Evolutionary conservation across 768 basidiomycete species (phyloP).

Genomic region (Rhodotorula toruloides): DNA sequence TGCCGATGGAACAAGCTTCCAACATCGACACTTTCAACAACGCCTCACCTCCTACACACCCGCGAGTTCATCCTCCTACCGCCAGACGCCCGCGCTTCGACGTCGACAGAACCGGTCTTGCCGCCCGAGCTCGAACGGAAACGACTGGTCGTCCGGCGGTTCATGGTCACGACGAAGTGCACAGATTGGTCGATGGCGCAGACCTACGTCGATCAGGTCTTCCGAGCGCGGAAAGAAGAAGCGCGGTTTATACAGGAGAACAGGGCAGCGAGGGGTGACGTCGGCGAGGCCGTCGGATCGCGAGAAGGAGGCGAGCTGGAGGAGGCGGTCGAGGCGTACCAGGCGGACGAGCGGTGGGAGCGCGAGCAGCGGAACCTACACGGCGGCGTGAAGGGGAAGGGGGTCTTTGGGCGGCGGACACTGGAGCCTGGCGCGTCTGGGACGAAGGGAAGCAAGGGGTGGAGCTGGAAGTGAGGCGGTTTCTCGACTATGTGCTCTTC

Average conservation of each 20-base stretch:
- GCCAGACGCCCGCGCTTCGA: slow-evolving; percentile 3
- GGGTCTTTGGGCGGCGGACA: background rate
- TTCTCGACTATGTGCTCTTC: background rate
- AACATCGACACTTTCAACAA: slow-evolving; percentile 33
- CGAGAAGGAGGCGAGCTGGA: slow-evolving; percentile 32
- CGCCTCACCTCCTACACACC: slow-evolving; percentile 34
- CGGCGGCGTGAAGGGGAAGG: slow-evolving; percentile 17
- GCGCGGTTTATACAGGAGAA: slow-evolving; percentile 14
- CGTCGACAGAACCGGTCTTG: slow-evolving; percentile 22
- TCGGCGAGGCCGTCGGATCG: background rate
- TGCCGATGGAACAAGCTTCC: slow-evolving; percentile 34
- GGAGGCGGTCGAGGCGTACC: slow-evolving; percentile 20
- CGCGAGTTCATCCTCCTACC: slow-evolving; percentile 37
- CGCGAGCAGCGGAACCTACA: slow-evolving; percentile 20
- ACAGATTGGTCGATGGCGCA: slow-evolving; percentile 24
- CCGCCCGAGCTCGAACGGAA: slow-evolving; percentile 12
- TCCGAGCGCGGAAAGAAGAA: slow-evolving; percentile 13
- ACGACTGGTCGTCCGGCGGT: slow-evolving; percentile 25
- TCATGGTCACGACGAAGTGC: slow-evolving; percentile 22
- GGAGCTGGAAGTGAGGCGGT: slow-evolving; percentile 9
- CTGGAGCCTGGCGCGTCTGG: slow-evolving; percentile 15
- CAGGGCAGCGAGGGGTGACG: background rate
- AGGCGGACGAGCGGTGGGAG: slow-evolving; percentile 32
- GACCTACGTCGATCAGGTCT: slow-evolving; percentile 28
- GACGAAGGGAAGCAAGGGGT: slow-evolving; percentile 6